These are phyloP conservation scores for Suillus luteus DNA, from an alignment of 768 basidiomycete genomes.

Conservation along the genomic window DNA sequence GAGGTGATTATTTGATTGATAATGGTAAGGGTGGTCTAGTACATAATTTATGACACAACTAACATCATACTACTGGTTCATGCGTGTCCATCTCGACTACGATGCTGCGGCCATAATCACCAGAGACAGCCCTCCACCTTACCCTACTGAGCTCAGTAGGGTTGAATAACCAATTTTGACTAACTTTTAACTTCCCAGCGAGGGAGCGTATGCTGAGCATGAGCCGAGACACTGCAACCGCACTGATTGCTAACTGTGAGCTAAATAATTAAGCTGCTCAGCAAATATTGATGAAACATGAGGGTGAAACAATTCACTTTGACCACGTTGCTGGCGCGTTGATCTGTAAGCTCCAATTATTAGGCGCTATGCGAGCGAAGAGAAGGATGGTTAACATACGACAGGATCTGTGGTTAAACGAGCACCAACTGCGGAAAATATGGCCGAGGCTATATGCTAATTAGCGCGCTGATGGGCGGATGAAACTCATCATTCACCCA, in stretches of 20 bases:
- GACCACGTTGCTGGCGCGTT: constrained; percentile 12
- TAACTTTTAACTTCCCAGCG: constrained; percentile 14
- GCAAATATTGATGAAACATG: background rate
- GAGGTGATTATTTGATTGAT: background rate
- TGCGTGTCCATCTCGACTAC: constrained; percentile 17
- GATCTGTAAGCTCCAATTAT: background rate
- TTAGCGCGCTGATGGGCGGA: background rate
- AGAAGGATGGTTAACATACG: background rate
- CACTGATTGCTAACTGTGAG: constrained; percentile 12
- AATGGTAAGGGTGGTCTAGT: background rate
- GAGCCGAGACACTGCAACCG: constrained; percentile 17
- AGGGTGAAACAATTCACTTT: constrained; percentile 3
- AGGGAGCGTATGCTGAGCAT: constrained; percentile 19
- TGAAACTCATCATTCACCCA: constrained; percentile 6
- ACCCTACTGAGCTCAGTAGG: constrained; percentile 19
- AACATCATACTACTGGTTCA: constrained; percentile 6
- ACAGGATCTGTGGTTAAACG: constrained; percentile 4
- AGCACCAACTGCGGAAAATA: constrained; percentile 12
- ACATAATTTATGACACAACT: background rate
- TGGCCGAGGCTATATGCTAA: constrained; percentile 4
- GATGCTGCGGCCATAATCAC: constrained; percentile 7
- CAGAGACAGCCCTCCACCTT: constrained; percentile 7
- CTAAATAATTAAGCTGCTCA: constrained; percentile 6
- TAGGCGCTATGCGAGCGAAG: background rate
- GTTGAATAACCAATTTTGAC: constrained; percentile 17